Conservation (phyloP, 805 yeast species). For the Barnettozyma wickerhamii region DNA sequence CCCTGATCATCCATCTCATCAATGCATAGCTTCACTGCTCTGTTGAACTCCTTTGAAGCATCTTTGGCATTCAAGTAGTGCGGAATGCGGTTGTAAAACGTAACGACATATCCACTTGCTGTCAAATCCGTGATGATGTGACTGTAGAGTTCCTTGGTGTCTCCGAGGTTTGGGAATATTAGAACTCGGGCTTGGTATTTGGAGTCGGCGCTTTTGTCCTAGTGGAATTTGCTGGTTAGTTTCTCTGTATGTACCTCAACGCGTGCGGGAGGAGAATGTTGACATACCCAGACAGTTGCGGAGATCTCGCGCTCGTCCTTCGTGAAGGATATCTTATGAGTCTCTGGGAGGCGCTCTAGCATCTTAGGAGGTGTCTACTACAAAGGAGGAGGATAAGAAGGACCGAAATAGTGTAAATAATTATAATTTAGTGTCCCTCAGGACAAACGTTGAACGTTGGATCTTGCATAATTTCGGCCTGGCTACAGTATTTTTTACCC, state of each 20-base stretch:
- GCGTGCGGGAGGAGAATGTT: background rate
- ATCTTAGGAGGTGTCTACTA: no score
- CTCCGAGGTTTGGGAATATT: slow-evolving; percentile 19
- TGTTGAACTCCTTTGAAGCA: slow-evolving; percentile 15
- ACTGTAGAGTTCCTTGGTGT: slow-evolving; percentile 13
- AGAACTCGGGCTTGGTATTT: slow-evolving; percentile 16
- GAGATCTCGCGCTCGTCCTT: slow-evolving; percentile 25
- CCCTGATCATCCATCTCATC: slow-evolving; percentile 14
- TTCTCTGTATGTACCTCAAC: background rate
- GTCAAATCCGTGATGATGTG: slow-evolving; percentile 15
- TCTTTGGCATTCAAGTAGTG: slow-evolving; percentile 9
- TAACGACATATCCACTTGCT: slow-evolving; percentile 17
- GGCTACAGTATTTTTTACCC: no score
- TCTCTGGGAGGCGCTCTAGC: background rate
- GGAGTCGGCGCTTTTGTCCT: slow-evolving; percentile 8
- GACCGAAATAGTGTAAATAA: background rate
- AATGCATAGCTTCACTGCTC: slow-evolving; percentile 17
- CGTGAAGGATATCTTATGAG: slow-evolving; percentile 6
- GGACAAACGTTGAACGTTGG: no score
- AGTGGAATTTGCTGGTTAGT: background rate
- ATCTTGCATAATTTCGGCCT: no score
- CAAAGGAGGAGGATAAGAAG: background rate
- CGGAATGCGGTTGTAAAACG: slow-evolving; percentile 12
- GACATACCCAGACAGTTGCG: slow-evolving; percentile 25
- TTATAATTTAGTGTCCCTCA: no score